Conservation (phyloP, 768 basidiomycete genomes). For the Pisolithus tinctorius region DNA sequence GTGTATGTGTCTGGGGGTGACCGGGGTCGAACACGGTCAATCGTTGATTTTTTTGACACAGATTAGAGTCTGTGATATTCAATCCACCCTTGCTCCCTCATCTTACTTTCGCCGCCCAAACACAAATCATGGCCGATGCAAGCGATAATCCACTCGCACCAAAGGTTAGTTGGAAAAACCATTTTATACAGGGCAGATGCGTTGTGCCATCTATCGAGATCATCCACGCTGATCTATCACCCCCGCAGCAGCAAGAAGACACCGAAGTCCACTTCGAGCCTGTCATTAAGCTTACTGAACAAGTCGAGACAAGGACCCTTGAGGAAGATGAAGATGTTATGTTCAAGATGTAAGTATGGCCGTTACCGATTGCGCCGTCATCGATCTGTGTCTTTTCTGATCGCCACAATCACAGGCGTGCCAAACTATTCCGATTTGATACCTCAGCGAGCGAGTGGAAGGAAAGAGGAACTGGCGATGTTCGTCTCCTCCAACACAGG, state of each 20-base stretch:
- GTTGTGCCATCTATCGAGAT: slow-evolving; percentile 14
- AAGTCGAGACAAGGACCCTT: slow-evolving; percentile 89
- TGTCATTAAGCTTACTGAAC: slow-evolving; percentile 92
- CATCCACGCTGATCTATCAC: slow-evolving; percentile 24
- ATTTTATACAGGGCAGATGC: background rate
- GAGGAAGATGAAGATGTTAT: slow-evolving; percentile 91
- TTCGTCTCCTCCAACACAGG: slow-evolving; percentile 86
- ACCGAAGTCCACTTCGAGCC: slow-evolving; percentile 91
- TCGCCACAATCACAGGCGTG: slow-evolving; percentile 58
- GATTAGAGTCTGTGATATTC: background rate
- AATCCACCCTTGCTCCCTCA: slow-evolving; percentile 6
- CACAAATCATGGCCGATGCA: slow-evolving; percentile 44
- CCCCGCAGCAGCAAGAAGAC: slow-evolving; percentile 48
- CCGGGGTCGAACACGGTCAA: slow-evolving; percentile 8
- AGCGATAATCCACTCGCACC: slow-evolving; percentile 57
- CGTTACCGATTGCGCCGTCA: slow-evolving; percentile 8
- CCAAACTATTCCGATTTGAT: slow-evolving; percentile 97
- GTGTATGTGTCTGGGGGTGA: slow-evolving; percentile 6
- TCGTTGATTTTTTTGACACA: slow-evolving; percentile 15
- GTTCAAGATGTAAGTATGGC: slow-evolving; percentile 86
- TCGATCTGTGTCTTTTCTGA: slow-evolving; percentile 5
- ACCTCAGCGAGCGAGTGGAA: slow-evolving; percentile 83
- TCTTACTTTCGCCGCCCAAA: slow-evolving; percentile 13
- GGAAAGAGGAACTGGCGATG: slow-evolving; percentile 95
- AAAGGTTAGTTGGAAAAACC: slow-evolving; percentile 44